A percentile compares a stretch with the other conserved stretches of the same genome.
Conservation (phyloP, 1,284 basidiomycete genomes). For the Amylostereum chailletii region DNA sequence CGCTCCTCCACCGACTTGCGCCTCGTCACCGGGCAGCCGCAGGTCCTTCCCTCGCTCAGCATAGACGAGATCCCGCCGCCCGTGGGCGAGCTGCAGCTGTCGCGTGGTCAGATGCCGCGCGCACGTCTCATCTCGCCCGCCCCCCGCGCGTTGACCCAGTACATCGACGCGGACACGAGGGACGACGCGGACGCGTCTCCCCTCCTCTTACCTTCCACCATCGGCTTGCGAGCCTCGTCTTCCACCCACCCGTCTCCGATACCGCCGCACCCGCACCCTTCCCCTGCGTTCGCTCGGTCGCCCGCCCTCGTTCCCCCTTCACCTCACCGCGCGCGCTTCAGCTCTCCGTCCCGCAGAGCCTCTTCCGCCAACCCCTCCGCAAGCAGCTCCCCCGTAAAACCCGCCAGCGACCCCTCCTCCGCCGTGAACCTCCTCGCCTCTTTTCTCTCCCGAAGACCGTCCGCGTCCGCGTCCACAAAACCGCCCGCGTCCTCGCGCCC, state of each 20-base stretch:
- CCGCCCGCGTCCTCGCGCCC: conserved; percentile 3
- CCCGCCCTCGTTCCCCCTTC: conserved; percentile 4
- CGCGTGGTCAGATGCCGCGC: conserved; percentile 32
- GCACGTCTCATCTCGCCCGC: conserved; percentile 51
- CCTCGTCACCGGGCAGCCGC: not conserved
- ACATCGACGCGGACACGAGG: conserved; percentile 46
- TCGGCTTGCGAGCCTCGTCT: conserved; percentile 46
- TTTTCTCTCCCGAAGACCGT: conserved; percentile 28
- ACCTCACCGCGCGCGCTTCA: not conserved
- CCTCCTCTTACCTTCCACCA: conserved; percentile 59
- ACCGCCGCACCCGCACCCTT: not conserved
- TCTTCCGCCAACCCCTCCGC: too few species aligned
- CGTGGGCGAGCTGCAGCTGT: conserved; percentile 31
- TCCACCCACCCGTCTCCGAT: conserved; percentile 24
- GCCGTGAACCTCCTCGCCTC: conserved; percentile 40
- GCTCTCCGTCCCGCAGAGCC: not conserved
- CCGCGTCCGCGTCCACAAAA: conserved; percentile 6
- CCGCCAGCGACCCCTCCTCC: conserved; percentile 38
- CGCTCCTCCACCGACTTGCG: conserved; percentile 9
- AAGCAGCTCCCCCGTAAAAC: too few species aligned
- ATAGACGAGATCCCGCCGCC: not conserved
- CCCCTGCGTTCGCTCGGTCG: not conserved
- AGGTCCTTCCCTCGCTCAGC: not conserved
- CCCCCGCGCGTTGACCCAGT: conserved; percentile 68
- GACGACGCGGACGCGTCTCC: conserved; percentile 32